A percentile compares a stretch with the other conserved stretches of the same genome.
phyloP scores from a whole-genome alignment of 1,284 basidiomycete genomes.

The Papiliotrema terrestris region DNA sequence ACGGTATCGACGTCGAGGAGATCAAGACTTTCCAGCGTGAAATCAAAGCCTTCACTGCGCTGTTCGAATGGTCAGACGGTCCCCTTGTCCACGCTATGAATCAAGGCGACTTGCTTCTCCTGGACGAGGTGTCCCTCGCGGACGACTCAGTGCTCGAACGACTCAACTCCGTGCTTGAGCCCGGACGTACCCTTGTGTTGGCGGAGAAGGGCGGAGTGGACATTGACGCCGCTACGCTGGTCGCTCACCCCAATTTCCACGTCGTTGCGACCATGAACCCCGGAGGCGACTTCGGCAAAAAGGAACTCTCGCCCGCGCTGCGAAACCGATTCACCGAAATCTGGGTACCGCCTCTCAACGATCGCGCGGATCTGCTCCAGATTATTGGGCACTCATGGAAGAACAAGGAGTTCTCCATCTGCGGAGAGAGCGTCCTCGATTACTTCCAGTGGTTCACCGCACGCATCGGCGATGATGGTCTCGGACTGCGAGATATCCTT shows the following conservation, averaged over 20 bases:
- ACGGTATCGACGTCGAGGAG: conserved; percentile 18
- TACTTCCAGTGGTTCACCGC: conserved; percentile 78
- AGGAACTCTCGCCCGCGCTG: conserved; percentile 93
- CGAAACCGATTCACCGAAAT: conserved; percentile 99
- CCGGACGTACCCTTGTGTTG: conserved; percentile 81
- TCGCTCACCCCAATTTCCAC: conserved; percentile 70
- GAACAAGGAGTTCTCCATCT: conserved; percentile 56
- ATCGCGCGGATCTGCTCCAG: conserved; percentile 68
- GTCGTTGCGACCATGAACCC: conserved; percentile 99
- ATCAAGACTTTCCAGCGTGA: conserved; percentile 21
- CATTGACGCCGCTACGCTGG: conserved; percentile 64
- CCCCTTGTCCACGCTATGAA: conserved; percentile 92
- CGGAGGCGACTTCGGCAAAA: conserved; percentile 98
- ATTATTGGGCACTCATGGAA: conserved; percentile 77
- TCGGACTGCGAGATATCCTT: conserved; percentile 84
- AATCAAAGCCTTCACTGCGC: conserved; percentile 57
- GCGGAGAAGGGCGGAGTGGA: conserved; percentile 86
- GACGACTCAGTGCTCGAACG: conserved; percentile 98
- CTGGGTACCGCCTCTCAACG: conserved; percentile 89
- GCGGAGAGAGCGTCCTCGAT: conserved; percentile 67
- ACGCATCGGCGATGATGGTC: conserved; percentile 60
- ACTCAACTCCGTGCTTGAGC: conserved; percentile 93
- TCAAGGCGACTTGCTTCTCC: conserved; percentile 76
- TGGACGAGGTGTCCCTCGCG: conserved; percentile 97
- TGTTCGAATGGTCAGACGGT: conserved; percentile 97